Base-by-base conservation (phyloP, 352 stramenopile species). In the Phytopythium boreale region DNA sequence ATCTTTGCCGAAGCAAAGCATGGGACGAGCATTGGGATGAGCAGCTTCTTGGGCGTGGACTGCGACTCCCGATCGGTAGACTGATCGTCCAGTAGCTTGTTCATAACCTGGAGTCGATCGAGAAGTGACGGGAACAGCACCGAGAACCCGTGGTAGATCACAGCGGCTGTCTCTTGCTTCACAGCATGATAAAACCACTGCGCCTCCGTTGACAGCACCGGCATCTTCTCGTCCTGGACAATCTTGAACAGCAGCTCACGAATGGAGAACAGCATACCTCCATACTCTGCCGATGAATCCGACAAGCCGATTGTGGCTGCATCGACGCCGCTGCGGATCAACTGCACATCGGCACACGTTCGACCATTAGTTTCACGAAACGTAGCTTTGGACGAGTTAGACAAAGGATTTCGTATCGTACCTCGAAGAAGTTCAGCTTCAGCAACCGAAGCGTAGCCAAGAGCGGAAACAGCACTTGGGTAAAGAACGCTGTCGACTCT, bases 391-490 rank as follows among this genome's bases (percentile, higher is more conserved):
- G 19, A 26, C 43, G n/a, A 50, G 43, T 8, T 22, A 15, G 20
- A 4, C 20, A 50, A 50, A 20, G 6, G 12, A 34, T 14, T 22
- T 11, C 12, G 14, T 19, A 41, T 37, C 75, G 59, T 72, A 95
- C 87, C 82, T 96, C 88, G 34, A 93, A 96, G 50, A 96, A 90
- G 70, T 96, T 96, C 6, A 94, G 64, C 58, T 96, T 96, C 15
- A 96, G 64, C 11, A 96, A 53, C 22, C 82, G 79, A 50, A 93
- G 71, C 19, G 80, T 80, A 24, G 94, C 80, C 11, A 94, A 64
- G 14, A 92, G 71, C 8, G 88, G 85, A 43, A 95, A 96, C 27
- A 95, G 51, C 1, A 88, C 61, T 26, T 88, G 67, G 14, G 71
- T 62, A n/a, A 84, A 63, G 20, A 67, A 49, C 14, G 58, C 51